Evolutionary conservation across 2,329 filamentous ascomycete genomes (phyloP), one percentile per base, ranked within the genome.

Genomic region (Aspergillus sclerotialis): DNA sequence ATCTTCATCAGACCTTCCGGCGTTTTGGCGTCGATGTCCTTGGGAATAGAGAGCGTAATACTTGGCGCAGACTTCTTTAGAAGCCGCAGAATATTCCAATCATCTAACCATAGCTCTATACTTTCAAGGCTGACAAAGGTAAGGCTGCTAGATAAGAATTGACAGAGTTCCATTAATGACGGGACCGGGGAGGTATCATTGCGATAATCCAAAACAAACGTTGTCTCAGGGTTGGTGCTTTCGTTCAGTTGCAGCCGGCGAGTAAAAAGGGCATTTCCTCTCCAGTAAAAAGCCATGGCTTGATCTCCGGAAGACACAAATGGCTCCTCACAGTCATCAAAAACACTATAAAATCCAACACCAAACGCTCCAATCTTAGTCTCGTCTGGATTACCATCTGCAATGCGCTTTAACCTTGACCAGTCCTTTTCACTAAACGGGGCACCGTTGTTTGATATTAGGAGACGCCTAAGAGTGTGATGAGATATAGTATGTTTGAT

Each of bases 281-380:
- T 96, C 93, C 92, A 98, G 67, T 95, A 98, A 56, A 98, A 98
- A 0, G 90, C 90, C 86, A 98, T 95, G 24, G 88, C 89, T 62
- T 94, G 82, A 42, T 75, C 77, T 1, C 92, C 92, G 1, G 90
- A 96, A 46, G 87, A 92, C 45, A 98, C 84, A 55, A 98, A 96
- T 0, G 92, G 92, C 49, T 95, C 88, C 62, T 98, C 93, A 58
- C 90, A 98, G 58, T 98, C 92, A 42, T 92, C 86, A 59, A 98
- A 98, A 25, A 96, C 90, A 58, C 86, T 94, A 71, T 98, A 98
- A 67, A 98, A 98, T 2, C 92, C 92, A 19, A 98, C 92, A 46
- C 92, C 92, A 58, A 98, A 98, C 3, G 92, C 93, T 35, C 92
- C 92, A 51, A 98, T 98, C 69, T 98, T 98, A 30, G 89, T 96